A percentile compares a stretch with the other conserved stretches of the same genome.
These are phyloP conservation scores for Termitomyces sp. DNA, from an alignment of 768 basidiomycete genomes.

Conservation along the genomic window DNA sequence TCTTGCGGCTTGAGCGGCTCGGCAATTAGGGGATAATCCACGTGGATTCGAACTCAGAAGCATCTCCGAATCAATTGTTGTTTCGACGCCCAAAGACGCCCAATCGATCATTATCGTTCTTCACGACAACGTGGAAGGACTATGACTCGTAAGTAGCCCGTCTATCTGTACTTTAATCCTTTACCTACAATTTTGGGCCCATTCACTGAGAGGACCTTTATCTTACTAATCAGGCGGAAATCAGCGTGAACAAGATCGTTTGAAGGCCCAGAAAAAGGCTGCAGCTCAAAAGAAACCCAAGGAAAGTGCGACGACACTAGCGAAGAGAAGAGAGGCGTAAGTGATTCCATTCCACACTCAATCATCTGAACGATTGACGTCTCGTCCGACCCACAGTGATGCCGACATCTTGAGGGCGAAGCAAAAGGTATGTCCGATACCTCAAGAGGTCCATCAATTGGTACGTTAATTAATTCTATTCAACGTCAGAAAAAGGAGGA, in stretches of 20 bases:
- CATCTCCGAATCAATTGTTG: slow-evolving; percentile 19
- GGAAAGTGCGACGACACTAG: slow-evolving; percentile 59
- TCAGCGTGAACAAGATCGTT: slow-evolving; percentile 74
- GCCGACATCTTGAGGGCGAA: slow-evolving; percentile 73
- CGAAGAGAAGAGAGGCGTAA: slow-evolving; percentile 75
- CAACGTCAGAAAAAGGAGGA: slow-evolving; percentile 52
- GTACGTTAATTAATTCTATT: slow-evolving; percentile 3
- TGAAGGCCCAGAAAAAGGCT: slow-evolving; percentile 70
- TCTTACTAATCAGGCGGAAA: slow-evolving; percentile 59
- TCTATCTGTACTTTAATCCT: neutral
- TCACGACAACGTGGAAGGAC: slow-evolving; percentile 12
- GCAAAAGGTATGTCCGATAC: slow-evolving; percentile 57
- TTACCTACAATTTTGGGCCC: slow-evolving; percentile 11
- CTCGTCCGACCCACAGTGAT: slow-evolving; percentile 46
- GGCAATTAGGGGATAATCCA: slow-evolving; percentile 8
- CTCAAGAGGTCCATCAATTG: neutral
- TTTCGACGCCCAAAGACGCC: neutral
- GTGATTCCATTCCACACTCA: slow-evolving; percentile 25
- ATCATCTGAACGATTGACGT: slow-evolving; percentile 12
- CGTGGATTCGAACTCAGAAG: slow-evolving; percentile 16
- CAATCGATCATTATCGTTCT: neutral
- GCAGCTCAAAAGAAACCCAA: slow-evolving; percentile 61
- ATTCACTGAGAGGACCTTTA: slow-evolving; percentile 18
- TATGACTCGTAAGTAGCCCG: slow-evolving; percentile 53
- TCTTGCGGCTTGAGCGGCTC: slow-evolving; percentile 12